A percentile compares a stretch with the other conserved stretches of the same genome.
phyloP scores from a whole-genome alignment of 73 alveolate genomes.

The Paramecium bursaria region DNA sequence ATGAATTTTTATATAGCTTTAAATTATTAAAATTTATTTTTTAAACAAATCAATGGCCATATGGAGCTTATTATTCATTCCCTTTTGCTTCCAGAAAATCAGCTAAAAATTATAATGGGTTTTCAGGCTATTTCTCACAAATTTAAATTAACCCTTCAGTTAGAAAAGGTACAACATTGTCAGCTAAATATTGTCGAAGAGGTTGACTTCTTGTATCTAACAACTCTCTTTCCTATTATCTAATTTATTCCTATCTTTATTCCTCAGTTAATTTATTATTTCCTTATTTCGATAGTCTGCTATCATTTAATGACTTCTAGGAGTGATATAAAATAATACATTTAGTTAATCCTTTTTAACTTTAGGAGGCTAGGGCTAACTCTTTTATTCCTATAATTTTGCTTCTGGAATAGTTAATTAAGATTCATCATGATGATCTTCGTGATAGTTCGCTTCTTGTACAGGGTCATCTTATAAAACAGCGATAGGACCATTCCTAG shows the following conservation, averaged over 20 bases:
- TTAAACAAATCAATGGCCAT: no score
- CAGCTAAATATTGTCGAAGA: constrained; percentile 85
- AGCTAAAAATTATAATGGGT: constrained; percentile 89
- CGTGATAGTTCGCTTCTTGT: not conserved
- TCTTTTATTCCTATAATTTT: not conserved
- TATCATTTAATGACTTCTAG: constrained; percentile 50
- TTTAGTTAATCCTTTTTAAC: constrained; percentile 28
- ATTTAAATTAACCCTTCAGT: constrained; percentile 88
- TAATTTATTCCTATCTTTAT: constrained; percentile 56
- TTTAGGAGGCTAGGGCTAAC: not conserved
- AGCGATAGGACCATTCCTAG: constrained; percentile 37
- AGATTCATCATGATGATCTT: constrained; percentile 35
- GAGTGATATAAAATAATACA: not conserved
- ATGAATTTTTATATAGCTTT: no score
- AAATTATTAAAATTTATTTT: no score
- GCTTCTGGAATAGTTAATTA: not conserved
- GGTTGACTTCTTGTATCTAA: constrained; percentile 87
- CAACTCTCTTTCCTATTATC: constrained; percentile 83
- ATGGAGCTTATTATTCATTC: constrained; percentile 68
- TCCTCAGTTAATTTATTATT: constrained; percentile 36
- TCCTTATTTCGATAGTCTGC: constrained; percentile 43
- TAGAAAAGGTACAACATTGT: constrained; percentile 89
- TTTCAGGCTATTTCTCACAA: constrained; percentile 86
- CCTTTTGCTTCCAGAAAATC: constrained; percentile 73
- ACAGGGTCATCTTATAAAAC: constrained; percentile 17